Percentiles rank a stretch among this genome's conserved stretches.
These are phyloP conservation scores for Euptelea pleiosperma DNA, from an alignment of 164 flowering plant species.

Conservation along the genomic window DNA sequence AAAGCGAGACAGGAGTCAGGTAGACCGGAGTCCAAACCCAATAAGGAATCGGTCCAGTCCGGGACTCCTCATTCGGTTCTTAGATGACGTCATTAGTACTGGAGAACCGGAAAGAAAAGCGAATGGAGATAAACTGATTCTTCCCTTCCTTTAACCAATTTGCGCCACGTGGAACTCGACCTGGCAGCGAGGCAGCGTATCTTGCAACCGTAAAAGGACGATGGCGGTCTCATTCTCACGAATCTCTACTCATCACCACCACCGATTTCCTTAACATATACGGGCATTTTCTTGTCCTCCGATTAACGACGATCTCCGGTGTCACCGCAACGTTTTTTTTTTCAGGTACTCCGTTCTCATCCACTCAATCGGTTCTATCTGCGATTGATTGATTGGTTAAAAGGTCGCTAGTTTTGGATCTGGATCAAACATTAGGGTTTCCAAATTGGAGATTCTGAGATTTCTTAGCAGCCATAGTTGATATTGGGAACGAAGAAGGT, in stretches of 20 bases:
- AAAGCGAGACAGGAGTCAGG: too few species aligned
- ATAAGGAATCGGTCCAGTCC: too few species aligned
- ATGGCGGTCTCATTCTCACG: slow-evolving; percentile 15
- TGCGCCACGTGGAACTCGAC: slow-evolving; percentile 48
- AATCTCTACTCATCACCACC: neutral
- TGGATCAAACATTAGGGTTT: neutral
- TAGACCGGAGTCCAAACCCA: too few species aligned
- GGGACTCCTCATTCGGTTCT: too few species aligned
- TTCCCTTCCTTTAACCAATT: slow-evolving; percentile 12
- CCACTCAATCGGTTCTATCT: neutral
- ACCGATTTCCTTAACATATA: neutral
- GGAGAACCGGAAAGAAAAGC: slow-evolving; percentile 1
- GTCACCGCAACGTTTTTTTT: neutral
- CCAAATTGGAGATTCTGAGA: too few species aligned
- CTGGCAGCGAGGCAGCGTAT: slow-evolving; percentile 35
- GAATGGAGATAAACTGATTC: slow-evolving; percentile 25
- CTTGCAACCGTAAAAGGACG: slow-evolving; percentile 18
- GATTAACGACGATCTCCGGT: neutral
- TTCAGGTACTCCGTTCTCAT: neutral
- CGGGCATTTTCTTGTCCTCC: neutral
- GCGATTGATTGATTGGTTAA: neutral
- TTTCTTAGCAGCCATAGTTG: too few species aligned
- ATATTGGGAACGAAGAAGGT: too few species aligned
- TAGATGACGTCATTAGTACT: too few species aligned
- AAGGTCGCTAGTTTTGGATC: neutral